Conservation (phyloP, 2,329 filamentous ascomycete genomes). For the Pestalotiopsis sp. region DNA sequence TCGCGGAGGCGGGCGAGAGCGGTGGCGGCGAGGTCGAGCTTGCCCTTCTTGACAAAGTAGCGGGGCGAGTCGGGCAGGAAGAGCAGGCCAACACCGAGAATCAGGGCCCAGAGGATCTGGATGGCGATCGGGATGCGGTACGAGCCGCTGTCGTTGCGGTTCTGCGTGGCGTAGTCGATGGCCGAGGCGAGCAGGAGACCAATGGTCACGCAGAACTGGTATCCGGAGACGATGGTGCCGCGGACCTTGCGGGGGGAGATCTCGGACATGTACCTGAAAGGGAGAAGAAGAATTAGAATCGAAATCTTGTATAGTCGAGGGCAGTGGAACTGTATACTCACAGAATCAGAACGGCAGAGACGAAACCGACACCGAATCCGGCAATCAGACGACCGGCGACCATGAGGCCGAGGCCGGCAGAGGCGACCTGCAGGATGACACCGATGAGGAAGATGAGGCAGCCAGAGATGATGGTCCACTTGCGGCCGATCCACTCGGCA, state of each 20-base stretch:
- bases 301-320: background rate
- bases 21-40: constrained; percentile 64
- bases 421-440: constrained; percentile 67
- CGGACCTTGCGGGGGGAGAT: constrained; percentile 75
- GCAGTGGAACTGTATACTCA: background rate
- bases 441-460: constrained; percentile 73
- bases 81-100: constrained; percentile 72
- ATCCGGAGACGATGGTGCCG: constrained; percentile 78
- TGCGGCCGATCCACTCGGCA: constrained; percentile 74
- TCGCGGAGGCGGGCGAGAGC: constrained; percentile 72
- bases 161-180: constrained; percentile 72
- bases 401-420: constrained; percentile 61
- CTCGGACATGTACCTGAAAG: constrained; percentile 75
- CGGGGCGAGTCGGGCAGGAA: constrained; percentile 84
- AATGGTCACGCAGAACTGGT: constrained; percentile 83
- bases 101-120: constrained; percentile 79
- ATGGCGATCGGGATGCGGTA: constrained; percentile 83
- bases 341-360: constrained; percentile 77
- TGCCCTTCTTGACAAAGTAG: constrained; percentile 80
- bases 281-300: background rate
- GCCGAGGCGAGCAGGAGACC: constrained; percentile 76
- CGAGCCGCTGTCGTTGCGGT: constrained; percentile 62
- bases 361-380: constrained; percentile 79
- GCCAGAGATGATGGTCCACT: constrained; percentile 71
- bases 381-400: constrained; percentile 75